Evolutionary conservation across 2,329 filamentous ascomycete genomes (phyloP).

Genomic region (Hypoxylon sp.): DNA sequence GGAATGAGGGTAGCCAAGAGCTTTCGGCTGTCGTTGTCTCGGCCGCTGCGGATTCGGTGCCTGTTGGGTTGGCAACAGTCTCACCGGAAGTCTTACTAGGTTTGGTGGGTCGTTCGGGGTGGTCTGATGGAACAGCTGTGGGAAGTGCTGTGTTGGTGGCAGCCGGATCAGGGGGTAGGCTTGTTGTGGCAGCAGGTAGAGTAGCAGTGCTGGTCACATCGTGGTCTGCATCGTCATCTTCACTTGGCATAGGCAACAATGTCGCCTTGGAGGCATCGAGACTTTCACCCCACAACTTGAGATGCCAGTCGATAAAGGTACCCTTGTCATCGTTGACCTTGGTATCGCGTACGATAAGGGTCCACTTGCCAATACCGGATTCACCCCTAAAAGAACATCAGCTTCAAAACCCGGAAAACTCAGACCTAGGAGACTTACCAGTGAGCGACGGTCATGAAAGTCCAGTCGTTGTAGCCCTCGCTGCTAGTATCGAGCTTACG

Average conservation of each 20-base stretch:
- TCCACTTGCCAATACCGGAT: slow-evolving; percentile 88
- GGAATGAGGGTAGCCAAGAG: slow-evolving; percentile 84
- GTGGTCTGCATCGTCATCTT: slow-evolving; percentile 86
- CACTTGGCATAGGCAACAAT: slow-evolving; percentile 83
- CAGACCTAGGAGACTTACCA: slow-evolving; percentile 71
- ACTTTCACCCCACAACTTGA: slow-evolving; percentile 93
- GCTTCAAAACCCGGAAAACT: slow-evolving; percentile 21
- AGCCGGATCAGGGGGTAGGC: slow-evolving; percentile 60
- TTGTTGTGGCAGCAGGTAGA: slow-evolving; percentile 72
- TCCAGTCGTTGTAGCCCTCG: slow-evolving; percentile 91
- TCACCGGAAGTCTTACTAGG: slow-evolving; percentile 51
- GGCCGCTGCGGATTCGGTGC: slow-evolving; percentile 51
- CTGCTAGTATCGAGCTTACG: slow-evolving; percentile 75
- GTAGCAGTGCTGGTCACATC: slow-evolving; percentile 73
- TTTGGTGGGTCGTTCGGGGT: slow-evolving; percentile 73
- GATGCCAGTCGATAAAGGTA: slow-evolving; percentile 88
- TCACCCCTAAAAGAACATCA: slow-evolving; percentile 77
- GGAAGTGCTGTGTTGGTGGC: slow-evolving; percentile 59
- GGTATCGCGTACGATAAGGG: slow-evolving; percentile 87
- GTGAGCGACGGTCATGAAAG: slow-evolving; percentile 98
- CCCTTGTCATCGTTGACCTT: slow-evolving; percentile 81
- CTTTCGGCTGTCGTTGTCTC: slow-evolving; percentile 58
- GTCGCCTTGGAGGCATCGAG: slow-evolving; percentile 80
- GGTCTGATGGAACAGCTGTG: slow-evolving; percentile 67
- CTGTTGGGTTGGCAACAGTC: slow-evolving; percentile 46